phyloP scores from a whole-genome alignment of 2,329 filamentous ascomycete species.

The Polychaeton citri region DNA sequence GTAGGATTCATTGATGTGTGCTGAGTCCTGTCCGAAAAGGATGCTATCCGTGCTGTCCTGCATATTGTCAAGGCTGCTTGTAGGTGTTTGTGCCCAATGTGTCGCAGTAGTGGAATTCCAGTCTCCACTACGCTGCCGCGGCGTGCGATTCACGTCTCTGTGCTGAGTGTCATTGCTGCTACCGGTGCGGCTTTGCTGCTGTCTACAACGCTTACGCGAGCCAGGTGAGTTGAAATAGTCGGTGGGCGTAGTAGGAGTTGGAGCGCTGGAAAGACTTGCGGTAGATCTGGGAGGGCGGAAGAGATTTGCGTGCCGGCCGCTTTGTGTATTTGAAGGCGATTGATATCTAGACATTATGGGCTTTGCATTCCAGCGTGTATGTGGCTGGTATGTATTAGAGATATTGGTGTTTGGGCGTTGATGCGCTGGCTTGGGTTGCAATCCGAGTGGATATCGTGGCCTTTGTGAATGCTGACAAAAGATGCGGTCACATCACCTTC shows the following conservation, averaged over 20 bases:
- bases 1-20: slow-evolving; percentile 40
- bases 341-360: not conserved
- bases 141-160: too few relatives aligned
- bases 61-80: slow-evolving; percentile 5
- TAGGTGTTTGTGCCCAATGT: slow-evolving; percentile 2
- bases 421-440: too few relatives aligned
- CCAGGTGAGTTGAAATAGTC: slow-evolving; percentile 16
- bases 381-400: too few relatives aligned
- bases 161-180: too few relatives aligned
- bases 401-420: too few relatives aligned
- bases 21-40: slow-evolving; percentile 24
- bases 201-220: slow-evolving; percentile 19
- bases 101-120: slow-evolving; percentile 3
- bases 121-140: too few relatives aligned
- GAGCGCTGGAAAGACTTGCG: slow-evolving; percentile 19
- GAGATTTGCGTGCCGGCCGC: slow-evolving; percentile 17
- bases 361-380: too few relatives aligned
- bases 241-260: slow-evolving; percentile 8
- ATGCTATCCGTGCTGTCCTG: not conserved
- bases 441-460: too few relatives aligned
- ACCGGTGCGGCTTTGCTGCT: slow-evolving; percentile 14
- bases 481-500: too few relatives aligned
- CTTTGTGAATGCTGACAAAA: too few relatives aligned
- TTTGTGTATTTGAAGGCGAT: not conserved
- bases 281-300: slow-evolving; percentile 31